phyloP scores from a whole-genome alignment of 164 flowering plant species.

The Amborella trichopoda region DNA sequence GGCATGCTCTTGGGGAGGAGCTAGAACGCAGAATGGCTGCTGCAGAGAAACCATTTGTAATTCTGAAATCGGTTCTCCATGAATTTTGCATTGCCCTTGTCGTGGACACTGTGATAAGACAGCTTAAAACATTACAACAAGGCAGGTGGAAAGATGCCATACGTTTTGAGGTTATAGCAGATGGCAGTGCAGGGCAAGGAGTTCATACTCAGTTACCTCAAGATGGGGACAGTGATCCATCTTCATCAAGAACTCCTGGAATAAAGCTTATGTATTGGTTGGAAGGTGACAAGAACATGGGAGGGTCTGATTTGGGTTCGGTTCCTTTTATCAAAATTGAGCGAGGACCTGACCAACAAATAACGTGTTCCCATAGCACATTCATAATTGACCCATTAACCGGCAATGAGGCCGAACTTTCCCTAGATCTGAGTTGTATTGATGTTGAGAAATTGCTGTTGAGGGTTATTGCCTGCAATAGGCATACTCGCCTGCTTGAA shows the following conservation, averaged over 20 bases:
- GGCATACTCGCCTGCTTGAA: constrained; percentile 88
- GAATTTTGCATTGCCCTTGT: constrained; percentile 83
- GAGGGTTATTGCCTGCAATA: constrained; percentile 67
- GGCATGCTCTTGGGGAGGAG: constrained; percentile 88
- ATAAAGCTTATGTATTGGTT: constrained; percentile 83
- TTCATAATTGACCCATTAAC: constrained; percentile 79
- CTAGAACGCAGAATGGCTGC: constrained; percentile 95
- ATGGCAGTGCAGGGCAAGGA: constrained; percentile 40
- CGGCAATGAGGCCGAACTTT: constrained; percentile 77
- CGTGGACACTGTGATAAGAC: constrained; percentile 95
- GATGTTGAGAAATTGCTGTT: constrained; percentile 86
- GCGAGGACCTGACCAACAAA: constrained; percentile 78
- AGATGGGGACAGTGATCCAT: constrained; percentile 76
- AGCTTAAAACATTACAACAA: constrained; percentile 68
- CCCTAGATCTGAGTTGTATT: constrained; percentile 74
- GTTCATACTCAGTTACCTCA: constrained; percentile 35
- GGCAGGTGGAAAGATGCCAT: constrained; percentile 98
- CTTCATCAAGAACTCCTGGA: constrained; percentile 75
- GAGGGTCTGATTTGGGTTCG: constrained; percentile 43
- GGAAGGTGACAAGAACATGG: constrained; percentile 48
- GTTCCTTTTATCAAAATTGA: constrained; percentile 81
- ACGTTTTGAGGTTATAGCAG: constrained; percentile 80
- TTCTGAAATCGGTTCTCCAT: constrained; percentile 77
- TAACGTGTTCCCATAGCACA: constrained; percentile 71
- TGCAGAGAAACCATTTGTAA: constrained; percentile 67